Percentiles rank a stretch among this genome's conserved stretches.
phyloP scores from a whole-genome alignment of 805 yeast genomes.

The Kockiozyma suomiensis region DNA sequence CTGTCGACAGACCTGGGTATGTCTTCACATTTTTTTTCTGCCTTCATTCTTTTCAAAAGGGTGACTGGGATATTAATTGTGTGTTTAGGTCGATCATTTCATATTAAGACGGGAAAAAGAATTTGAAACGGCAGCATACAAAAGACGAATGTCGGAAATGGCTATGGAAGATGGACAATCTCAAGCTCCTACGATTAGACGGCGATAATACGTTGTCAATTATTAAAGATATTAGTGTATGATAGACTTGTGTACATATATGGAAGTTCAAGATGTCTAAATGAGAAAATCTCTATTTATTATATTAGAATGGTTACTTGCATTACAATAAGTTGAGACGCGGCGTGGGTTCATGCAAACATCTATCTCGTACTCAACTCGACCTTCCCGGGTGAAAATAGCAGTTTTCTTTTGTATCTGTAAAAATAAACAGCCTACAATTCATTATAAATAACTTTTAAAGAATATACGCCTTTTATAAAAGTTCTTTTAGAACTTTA shows the following conservation, averaged over 20 bases:
- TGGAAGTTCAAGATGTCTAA: too few species aligned
- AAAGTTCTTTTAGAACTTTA: slow-evolving; percentile 35
- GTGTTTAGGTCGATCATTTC: slow-evolving; percentile 21
- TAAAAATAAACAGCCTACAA: too few species aligned
- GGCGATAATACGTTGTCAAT: not conserved
- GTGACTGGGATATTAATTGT: not conserved
- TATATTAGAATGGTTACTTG: too few species aligned
- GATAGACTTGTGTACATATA: not conserved
- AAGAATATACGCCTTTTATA: not conserved
- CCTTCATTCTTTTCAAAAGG: not conserved
- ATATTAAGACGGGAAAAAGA: slow-evolving; percentile 11
- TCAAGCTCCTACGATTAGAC: not conserved
- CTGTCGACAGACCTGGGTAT: slow-evolving; percentile 18
- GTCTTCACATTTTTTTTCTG: not conserved
- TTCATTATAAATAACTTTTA: too few species aligned
- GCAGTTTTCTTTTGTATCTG: too few species aligned
- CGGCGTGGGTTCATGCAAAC: too few species aligned
- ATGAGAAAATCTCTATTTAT: too few species aligned
- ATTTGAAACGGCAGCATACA: slow-evolving; percentile 4
- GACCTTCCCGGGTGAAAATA: too few species aligned
- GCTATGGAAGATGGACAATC: not conserved
- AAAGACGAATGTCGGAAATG: not conserved
- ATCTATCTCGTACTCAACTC: too few species aligned
- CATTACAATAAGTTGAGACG: too few species aligned
- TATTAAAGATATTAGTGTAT: not conserved